A percentile compares a stretch with the other conserved stretches of the same genome.
These are phyloP conservation scores for Beauveria sp. DNA, from an alignment of 2,329 filamentous ascomycete genomes.

Conservation along the genomic window DNA sequence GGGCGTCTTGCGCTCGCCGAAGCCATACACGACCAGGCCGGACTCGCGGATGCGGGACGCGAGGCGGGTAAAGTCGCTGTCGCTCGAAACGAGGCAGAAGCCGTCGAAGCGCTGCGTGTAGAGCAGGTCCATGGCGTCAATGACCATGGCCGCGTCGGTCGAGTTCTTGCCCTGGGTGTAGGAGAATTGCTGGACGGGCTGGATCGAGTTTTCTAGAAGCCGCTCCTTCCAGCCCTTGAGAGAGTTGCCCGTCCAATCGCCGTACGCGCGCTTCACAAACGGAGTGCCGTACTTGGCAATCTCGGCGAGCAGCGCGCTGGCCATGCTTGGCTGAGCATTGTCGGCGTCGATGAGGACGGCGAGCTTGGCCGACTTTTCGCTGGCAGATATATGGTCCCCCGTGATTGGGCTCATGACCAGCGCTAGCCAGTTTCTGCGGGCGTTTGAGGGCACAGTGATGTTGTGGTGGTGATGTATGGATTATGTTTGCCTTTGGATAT, in stretches of 20 bases:
- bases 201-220: slow-evolving; percentile 25
- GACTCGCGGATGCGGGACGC: slow-evolving; percentile 26
- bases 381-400: neutral
- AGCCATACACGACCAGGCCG: slow-evolving; percentile 26
- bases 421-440: too few species aligned
- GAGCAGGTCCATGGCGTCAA: slow-evolving; percentile 30
- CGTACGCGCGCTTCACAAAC: slow-evolving; percentile 25
- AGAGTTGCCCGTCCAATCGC: slow-evolving; percentile 24
- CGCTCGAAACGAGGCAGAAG: slow-evolving; percentile 27
- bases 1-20: slow-evolving; percentile 25
- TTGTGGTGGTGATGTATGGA: too few species aligned
- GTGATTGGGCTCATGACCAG: too few species aligned
- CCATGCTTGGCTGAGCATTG: slow-evolving; percentile 20
- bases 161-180: slow-evolving; percentile 29
- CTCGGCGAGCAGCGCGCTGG: slow-evolving; percentile 19
- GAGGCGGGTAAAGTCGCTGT: slow-evolving; percentile 29
- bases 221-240: slow-evolving; percentile 23
- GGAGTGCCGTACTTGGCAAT: slow-evolving; percentile 26
- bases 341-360: slow-evolving; percentile 28
- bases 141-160: slow-evolving; percentile 28
- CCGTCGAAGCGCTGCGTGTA: slow-evolving; percentile 24
- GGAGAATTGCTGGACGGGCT: slow-evolving; percentile 29
- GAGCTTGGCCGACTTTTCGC: slow-evolving; percentile 16
- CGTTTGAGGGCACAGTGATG: too few species aligned
- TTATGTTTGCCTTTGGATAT: too few species aligned